Percentiles rank a stretch among this genome's conserved stretches.
Conservation (phyloP, 306 rosid species). For the Astragalus glycyphyllos region DNA sequence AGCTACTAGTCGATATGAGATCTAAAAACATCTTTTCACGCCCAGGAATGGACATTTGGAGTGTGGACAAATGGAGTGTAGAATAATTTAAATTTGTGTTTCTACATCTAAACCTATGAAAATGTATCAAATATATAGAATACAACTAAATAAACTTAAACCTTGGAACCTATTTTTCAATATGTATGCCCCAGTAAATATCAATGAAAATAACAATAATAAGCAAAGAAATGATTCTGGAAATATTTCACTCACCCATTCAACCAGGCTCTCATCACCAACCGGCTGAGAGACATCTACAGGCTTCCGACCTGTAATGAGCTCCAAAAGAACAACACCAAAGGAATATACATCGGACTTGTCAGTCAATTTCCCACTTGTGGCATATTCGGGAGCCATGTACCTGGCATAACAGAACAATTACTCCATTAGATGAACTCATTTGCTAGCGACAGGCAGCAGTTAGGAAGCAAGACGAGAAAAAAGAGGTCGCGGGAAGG, state of each 20-base stretch:
- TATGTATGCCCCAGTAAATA: constrained; percentile 4
- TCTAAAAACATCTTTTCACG: constrained; percentile 20
- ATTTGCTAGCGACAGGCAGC: background rate
- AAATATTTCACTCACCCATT: constrained; percentile 74
- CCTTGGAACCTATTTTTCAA: background rate
- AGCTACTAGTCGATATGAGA: constrained; percentile 36
- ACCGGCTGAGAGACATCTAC: constrained; percentile 94
- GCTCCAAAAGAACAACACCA: constrained; percentile 96
- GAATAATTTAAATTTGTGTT: no score
- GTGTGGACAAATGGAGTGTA: constrained; percentile 55
- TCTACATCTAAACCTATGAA: background rate
- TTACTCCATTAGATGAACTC: constrained; percentile 41
- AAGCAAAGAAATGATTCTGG: constrained; percentile 1
- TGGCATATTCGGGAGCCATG: constrained; percentile 99
- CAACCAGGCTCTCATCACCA: constrained; percentile 96
- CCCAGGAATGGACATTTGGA: constrained; percentile 55
- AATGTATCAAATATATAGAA: constrained; percentile 1
- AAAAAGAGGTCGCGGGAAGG: background rate
- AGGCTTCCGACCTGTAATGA: constrained; percentile 92
- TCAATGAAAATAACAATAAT: background rate
- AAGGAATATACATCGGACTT: constrained; percentile 95
- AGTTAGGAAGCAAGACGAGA: background rate
- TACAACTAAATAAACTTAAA: background rate
- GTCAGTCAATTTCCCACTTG: constrained; percentile 97
- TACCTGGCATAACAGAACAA: constrained; percentile 64